phyloP scores from a whole-genome alignment of 305 asterid genomes.

The Lippia alba region DNA sequence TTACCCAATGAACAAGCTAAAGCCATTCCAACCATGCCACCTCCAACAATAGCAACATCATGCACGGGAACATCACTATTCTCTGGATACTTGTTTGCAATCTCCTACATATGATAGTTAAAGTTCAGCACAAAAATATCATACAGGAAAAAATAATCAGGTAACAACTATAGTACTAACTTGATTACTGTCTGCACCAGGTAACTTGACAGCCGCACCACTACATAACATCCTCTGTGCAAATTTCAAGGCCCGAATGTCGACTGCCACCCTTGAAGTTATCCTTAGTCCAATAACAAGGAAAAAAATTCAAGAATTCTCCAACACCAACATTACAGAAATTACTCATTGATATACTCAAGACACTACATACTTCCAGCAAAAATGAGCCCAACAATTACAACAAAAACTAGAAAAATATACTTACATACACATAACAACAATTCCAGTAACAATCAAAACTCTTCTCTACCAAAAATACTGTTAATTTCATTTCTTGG shows the following conservation, averaged over 20 bases:
- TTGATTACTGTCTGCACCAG: slow-evolving; percentile 43
- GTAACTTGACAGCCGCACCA: slow-evolving; percentile 48
- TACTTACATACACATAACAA: neutral
- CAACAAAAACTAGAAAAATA: neutral
- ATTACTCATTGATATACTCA: neutral
- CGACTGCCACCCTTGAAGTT: slow-evolving; percentile 48
- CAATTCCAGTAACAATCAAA: neutral
- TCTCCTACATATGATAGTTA: slow-evolving; percentile 46
- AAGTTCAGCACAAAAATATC: slow-evolving; percentile 22
- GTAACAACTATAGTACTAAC: slow-evolving; percentile 43
- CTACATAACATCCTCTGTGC: slow-evolving; percentile 58
- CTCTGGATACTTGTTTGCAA: slow-evolving; percentile 38
- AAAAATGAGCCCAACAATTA: neutral
- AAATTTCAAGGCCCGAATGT: slow-evolving; percentile 45
- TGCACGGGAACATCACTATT: slow-evolving; percentile 53
- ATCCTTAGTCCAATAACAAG: slow-evolving; percentile 45
- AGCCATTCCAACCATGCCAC: slow-evolving; percentile 99
- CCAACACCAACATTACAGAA: neutral
- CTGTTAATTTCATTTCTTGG: neutral
- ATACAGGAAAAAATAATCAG: slow-evolving; percentile 15
- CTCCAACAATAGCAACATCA: slow-evolving; percentile 98
- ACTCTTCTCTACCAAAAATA: neutral
- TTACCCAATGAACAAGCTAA: slow-evolving; percentile 93
- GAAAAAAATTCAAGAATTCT: neutral
- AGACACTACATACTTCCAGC: neutral